Evolutionary conservation across 805 yeast species (phyloP), one percentile per base, ranked within the genome.

Genomic region (Helenozyma rhizophorensis): DNA sequence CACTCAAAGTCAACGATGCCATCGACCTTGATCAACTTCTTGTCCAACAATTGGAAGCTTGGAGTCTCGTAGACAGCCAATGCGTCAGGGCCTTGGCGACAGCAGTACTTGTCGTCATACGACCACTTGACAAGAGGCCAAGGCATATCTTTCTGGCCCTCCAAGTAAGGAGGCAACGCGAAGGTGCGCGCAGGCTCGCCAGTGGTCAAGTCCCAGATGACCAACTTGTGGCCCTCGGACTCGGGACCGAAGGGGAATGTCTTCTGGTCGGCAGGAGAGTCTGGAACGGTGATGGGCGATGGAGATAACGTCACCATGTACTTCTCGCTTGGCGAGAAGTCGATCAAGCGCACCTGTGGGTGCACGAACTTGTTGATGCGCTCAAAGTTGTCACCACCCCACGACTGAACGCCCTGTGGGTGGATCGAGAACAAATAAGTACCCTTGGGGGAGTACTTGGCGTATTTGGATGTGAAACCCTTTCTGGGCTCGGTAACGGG

Each of bases 101-200:
- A 97, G 67, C 95, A 85, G 70, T 80, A 93, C 60, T 77, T 80
- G 63, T 86, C 95, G 64, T 93, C 94, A 51, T 67, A 72, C 27
- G 97, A 86, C 97, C 97, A 93, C 66, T 88, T 88, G 59, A 93
- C 80, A 52, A 90, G 76, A 30, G 98, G 98, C 98, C 98, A 93
- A 41, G 83, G 78, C 79, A 80, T 76, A 72, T 77, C 64, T 74
- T 77, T 62, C 74, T 74, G 72, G 24, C 71, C 65, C 53, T 79
- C 80, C 54, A 81, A 67, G 53, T 76, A 71, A 41, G 86, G 84
- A 39, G 90, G 85, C 52, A 90, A 70, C 19, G 96, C 94, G 74
- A 93, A 90, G 11, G 97, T 84, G 59, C 95, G 79, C 42, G 80
- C 78, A 30, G 90, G 85, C 43, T 83, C 72, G 42, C 93, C 90